Evolutionary conservation across 768 basidiomycete species (phyloP), one percentile per base, ranked within the genome.

Genomic region (Leccinum disarticulatum): DNA sequence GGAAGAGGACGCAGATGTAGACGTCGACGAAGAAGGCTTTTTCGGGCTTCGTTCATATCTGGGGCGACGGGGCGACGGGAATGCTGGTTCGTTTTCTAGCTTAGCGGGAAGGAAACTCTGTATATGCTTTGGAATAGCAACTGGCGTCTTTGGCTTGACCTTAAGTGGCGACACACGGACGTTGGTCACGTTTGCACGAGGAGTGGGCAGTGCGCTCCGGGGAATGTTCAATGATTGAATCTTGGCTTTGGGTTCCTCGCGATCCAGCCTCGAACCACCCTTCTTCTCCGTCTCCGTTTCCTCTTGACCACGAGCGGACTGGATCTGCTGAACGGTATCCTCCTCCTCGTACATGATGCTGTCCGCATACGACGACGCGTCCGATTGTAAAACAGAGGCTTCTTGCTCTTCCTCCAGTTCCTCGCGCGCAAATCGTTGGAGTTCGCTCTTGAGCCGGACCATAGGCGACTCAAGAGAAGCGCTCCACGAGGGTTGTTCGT

Each of bases 401-500:
- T 70, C 73, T 14, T n/a, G n/a, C 10, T 43, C 43, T 10, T 43
- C 43, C 5, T 43, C n/a, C 5, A 19, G 43, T 19, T 64, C 71
- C 19, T 82, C 73, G 11, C 58, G 60, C 6, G 81, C 75, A 46
- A 90, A 80, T 11, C 80, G 80, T 57, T 81, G 81, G 1, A 91
- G 75, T 49, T 88, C 84, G 43, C 83, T 79, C 64, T 84, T 85
- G 56, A 91, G 78, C 22, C 85, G 81, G 27, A 85, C 80, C 46
- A 92, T 80, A 7, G 93, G 90, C 0, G 86, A 87, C 69, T 92
- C 89, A 60, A 93, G 68, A 4, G 88, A 87, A 6, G 81, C 77
- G n/a, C 81, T 81, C 90, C 90, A 93, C 14, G 87, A 87, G 2
- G 85, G 80, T 11, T 80, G 81, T 31, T 82, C 79, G 14, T 79